Percentiles rank a stretch among this genome's conserved stretches.
Evolutionary conservation across 352 stramenopile species (phyloP).

Genomic region (Elongisporangium prolatum): DNA sequence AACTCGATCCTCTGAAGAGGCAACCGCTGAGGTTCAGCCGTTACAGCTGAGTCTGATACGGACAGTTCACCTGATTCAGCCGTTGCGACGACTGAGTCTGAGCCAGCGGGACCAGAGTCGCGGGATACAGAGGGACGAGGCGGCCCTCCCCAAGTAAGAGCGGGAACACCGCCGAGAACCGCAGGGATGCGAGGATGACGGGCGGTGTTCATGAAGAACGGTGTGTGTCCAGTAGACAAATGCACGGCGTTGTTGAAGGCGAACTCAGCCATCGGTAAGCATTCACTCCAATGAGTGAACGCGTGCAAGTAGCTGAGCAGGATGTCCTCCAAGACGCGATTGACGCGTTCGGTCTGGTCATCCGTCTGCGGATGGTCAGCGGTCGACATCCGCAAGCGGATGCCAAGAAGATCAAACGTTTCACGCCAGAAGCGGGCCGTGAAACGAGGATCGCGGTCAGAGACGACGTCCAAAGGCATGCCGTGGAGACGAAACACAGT

Average conservation of each 20-base stretch:
- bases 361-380: slow-evolving; percentile 16
- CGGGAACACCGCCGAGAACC: too few relatives aligned
- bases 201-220: slow-evolving; percentile 6
- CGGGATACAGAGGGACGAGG: too few relatives aligned
- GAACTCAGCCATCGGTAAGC: slow-evolving; percentile 18
- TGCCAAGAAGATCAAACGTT: slow-evolving; percentile 12
- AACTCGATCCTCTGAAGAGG: too few relatives aligned
- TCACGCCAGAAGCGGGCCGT: slow-evolving; percentile 11
- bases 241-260: slow-evolving; percentile 19
- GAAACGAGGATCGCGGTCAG: slow-evolving; percentile 15
- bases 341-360: slow-evolving; percentile 18
- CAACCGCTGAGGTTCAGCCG: too few relatives aligned
- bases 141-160: too few relatives aligned
- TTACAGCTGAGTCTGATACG: too few relatives aligned
- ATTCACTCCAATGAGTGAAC: slow-evolving; percentile 11
- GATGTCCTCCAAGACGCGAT: slow-evolving; percentile 10
- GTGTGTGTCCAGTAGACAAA: slow-evolving; percentile 9
- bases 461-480: slow-evolving; percentile 17
- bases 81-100: too few relatives aligned
- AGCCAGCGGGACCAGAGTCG: too few relatives aligned
- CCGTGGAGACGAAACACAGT: slow-evolving; percentile 7
- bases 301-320: slow-evolving; percentile 16
- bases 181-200: too few relatives aligned
- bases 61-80: too few relatives aligned
- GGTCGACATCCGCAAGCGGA: slow-evolving; percentile 11